These are phyloP conservation scores for Xylaria sp. DNA, from an alignment of 2,329 filamentous ascomycete species.

Conservation along the genomic window DNA sequence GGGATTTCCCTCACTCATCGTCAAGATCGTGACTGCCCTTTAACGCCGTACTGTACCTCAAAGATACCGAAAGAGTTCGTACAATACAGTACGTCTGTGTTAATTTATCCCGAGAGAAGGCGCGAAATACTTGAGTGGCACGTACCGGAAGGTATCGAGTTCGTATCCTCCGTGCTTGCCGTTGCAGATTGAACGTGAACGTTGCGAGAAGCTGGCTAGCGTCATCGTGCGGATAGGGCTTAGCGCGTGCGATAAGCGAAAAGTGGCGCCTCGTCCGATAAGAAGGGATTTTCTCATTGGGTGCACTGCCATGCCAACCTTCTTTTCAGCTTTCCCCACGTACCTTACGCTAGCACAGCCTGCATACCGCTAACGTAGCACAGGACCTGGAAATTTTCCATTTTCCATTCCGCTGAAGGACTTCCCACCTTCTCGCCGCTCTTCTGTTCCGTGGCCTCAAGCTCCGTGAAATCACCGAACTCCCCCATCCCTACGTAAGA, in stretches of 20 bases:
- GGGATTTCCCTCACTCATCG: too few relatives aligned
- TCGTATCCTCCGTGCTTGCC: not conserved
- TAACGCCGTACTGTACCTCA: too few relatives aligned
- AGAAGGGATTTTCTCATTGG: conserved; percentile 12
- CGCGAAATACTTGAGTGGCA: too few relatives aligned
- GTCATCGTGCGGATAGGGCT: not conserved
- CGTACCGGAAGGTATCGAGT: not conserved
- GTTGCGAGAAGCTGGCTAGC: not conserved
- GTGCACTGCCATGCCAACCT: not conserved
- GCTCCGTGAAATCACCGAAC: conserved; percentile 11
- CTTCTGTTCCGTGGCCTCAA: conserved; percentile 8
- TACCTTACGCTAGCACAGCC: not conserved
- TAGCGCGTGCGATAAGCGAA: not conserved
- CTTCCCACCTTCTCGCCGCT: conserved; percentile 6
- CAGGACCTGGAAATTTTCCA: conserved; percentile 12
- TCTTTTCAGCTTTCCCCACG: conserved; percentile 9
- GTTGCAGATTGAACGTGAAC: not conserved
- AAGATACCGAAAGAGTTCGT: not conserved
- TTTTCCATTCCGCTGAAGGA: conserved; percentile 7
- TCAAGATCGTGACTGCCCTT: too few relatives aligned
- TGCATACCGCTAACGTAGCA: not conserved
- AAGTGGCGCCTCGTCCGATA: not conserved
- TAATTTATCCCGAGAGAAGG: too few relatives aligned
- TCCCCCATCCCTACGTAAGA: not conserved
- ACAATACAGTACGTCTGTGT: not conserved